Base-by-base conservation (phyloP, 108 stramenopile species). In the Chaetoceros muelleri region DNA sequence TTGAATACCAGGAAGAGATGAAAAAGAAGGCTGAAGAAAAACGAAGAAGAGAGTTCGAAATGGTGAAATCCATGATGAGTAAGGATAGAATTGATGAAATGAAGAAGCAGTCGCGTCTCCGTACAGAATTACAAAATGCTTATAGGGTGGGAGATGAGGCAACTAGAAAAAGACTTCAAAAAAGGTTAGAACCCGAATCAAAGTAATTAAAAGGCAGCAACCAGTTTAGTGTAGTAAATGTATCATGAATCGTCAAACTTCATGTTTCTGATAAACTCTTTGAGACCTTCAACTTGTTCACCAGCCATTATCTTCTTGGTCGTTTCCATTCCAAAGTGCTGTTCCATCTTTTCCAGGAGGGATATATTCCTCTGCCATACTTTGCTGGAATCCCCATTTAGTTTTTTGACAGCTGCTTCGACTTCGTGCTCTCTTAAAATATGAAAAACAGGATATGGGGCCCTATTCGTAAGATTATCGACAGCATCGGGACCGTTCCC, bases 381-480 rank as follows among this genome's bases (percentile, higher is more conserved):
- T 30, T 63, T 72, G 26, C 68, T 64, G 7, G 83, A 74, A 69
- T 90, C 85, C 3, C 89, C 89, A 17, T 75, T 60, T 53, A 90
- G 47, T 24, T 59, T 65, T 13, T 82, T 76, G 0, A 90, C 89
- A 0, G 89, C 89, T 19, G 13, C 18, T 3, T 52, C 54, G 0
- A 90, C 89, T 44, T 90, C 89, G 24, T 74, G 79, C 61, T 90
- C 89, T 61, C 85, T 59, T 46, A 90, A 49, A 28, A 90, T 67
- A 60, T 90, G 89, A 65, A 90, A 90, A 23, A 84, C 80, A 2
- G 89, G 85, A 63, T 71, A 86, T 2, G 89, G 89, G 20, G 75
- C 70, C 22, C 89, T 71, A 55, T 90, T 86, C 1, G 85, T 90
- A 24, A 65, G 78, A 61, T 85, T 79, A 29, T 86, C 89, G 20